Percentiles rank a stretch among this genome's conserved stretches.
phyloP scores from a whole-genome alignment of 768 basidiomycete genomes.

The Lepiota brunneoincarnata region DNA sequence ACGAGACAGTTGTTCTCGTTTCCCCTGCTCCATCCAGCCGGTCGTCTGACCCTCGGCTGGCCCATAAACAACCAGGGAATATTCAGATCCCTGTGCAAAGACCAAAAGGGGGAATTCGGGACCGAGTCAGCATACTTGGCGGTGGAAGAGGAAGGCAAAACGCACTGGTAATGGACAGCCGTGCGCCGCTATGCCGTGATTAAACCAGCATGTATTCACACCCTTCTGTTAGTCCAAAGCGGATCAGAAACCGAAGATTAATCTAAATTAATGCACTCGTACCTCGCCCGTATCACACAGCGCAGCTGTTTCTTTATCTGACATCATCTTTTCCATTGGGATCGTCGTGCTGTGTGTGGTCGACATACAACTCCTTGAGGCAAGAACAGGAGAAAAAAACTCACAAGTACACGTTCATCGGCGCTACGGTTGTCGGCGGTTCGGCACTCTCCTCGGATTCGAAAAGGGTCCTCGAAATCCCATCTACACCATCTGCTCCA shows the following conservation, averaged over 20 bases:
- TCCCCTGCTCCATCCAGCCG: slow-evolving; percentile 3
- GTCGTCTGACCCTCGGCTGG: slow-evolving; percentile 2
- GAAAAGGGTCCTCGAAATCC: slow-evolving; percentile 34
- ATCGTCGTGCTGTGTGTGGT: slow-evolving; percentile 33
- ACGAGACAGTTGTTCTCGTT: not conserved
- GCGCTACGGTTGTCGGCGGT: slow-evolving; percentile 22
- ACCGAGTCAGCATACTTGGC: slow-evolving; percentile 19
- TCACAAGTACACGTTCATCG: slow-evolving; percentile 44
- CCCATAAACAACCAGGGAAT: slow-evolving; percentile 3
- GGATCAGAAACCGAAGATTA: slow-evolving; percentile 30
- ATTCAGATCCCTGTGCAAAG: slow-evolving; percentile 24
- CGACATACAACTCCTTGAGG: not conserved
- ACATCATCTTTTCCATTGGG: slow-evolving; percentile 34
- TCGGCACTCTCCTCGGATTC: slow-evolving; percentile 26
- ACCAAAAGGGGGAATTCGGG: slow-evolving; percentile 32
- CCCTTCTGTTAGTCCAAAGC: slow-evolving; percentile 13
- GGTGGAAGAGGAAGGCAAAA: not conserved
- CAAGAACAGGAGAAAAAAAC: not conserved
- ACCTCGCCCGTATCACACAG: slow-evolving; percentile 25
- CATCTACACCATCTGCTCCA: slow-evolving; percentile 52
- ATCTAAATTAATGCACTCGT: slow-evolving; percentile 6
- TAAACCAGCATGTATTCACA: slow-evolving; percentile 27
- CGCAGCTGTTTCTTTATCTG: slow-evolving; percentile 34
- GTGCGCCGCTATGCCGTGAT: slow-evolving; percentile 25
- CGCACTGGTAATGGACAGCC: slow-evolving; percentile 32